Evolutionary conservation across 768 basidiomycete genomes (phyloP).

Genomic region (Lactifluus echinatus): DNA sequence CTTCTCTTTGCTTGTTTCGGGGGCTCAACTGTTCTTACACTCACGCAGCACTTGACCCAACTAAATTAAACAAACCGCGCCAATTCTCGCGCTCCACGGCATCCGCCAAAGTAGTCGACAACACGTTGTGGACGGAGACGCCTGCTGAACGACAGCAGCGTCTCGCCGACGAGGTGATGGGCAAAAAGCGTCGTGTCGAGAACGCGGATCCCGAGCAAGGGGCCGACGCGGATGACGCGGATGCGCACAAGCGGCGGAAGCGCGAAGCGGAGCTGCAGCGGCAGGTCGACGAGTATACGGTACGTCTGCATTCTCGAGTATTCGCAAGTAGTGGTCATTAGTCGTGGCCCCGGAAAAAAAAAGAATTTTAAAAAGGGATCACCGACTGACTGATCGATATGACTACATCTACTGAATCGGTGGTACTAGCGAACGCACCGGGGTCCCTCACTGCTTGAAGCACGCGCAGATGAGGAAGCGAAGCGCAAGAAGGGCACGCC

Average conservation of each 20-base stretch:
- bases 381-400: no score
- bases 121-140: slow-evolving; percentile 93
- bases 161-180: slow-evolving; percentile 89
- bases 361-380: no score
- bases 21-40: background rate
- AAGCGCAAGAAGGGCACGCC: slow-evolving; percentile 35
- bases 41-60: slow-evolving; percentile 69
- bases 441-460: slow-evolving; percentile 25
- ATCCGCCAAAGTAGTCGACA: slow-evolving; percentile 38
- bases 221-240: slow-evolving; percentile 28
- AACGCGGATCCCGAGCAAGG: slow-evolving; percentile 40
- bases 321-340: no score
- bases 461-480: slow-evolving; percentile 38
- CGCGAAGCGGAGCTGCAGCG: slow-evolving; percentile 60
- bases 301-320: slow-evolving; percentile 31
- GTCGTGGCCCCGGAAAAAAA: no score
- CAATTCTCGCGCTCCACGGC: slow-evolving; percentile 60
- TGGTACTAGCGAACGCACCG: slow-evolving; percentile 26
- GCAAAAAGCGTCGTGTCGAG: slow-evolving; percentile 69
- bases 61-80: slow-evolving; percentile 62
- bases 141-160: slow-evolving; percentile 87
- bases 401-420: no score
- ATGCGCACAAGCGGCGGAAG: slow-evolving; percentile 46
- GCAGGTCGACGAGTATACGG: slow-evolving; percentile 76
- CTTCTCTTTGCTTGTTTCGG: no score